These are phyloP conservation scores for Starmerella stigmatis DNA, from an alignment of 805 yeast species.

Conservation along the genomic window DNA sequence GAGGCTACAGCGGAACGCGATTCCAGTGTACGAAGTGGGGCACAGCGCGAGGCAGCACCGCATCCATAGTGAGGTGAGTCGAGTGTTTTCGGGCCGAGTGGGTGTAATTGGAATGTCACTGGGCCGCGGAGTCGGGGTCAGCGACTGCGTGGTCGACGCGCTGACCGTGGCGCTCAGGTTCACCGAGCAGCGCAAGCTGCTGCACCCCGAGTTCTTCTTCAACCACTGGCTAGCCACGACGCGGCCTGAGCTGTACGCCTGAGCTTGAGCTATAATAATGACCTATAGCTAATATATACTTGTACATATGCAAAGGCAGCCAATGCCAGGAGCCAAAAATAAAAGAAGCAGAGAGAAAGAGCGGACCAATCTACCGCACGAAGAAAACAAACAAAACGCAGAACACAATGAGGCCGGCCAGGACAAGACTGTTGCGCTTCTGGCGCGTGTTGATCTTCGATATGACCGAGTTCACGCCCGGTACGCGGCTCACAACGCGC, in stretches of 20 bases:
- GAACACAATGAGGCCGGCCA: constrained; percentile 59
- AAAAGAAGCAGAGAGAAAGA: constrained; percentile 56
- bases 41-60: constrained; percentile 39
- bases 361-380: constrained; percentile 31
- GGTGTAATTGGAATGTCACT: constrained; percentile 71
- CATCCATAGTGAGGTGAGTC: constrained; percentile 30
- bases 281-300: too few species aligned
- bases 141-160: constrained; percentile 66
- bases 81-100: constrained; percentile 35
- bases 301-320: too few species aligned
- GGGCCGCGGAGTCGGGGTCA: constrained; percentile 77
- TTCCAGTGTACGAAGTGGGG: constrained; percentile 74
- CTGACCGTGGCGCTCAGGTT: constrained; percentile 45
- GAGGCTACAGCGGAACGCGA: constrained; percentile 44
- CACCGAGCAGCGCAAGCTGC: constrained; percentile 26
- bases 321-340: too few species aligned
- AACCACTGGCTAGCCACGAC: constrained; percentile 25
- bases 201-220: constrained; percentile 28
- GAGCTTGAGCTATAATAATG: background rate
- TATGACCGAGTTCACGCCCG: constrained; percentile 70
- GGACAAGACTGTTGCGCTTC: constrained; percentile 75
- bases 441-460: constrained; percentile 77
- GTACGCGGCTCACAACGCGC: constrained; percentile 55
- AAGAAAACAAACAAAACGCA: constrained; percentile 64
- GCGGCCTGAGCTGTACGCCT: constrained; percentile 26